Percentiles rank a stretch among this genome's conserved stretches.
Conservation (phyloP, 306 rosid species). For the Rosa rugosa region DNA sequence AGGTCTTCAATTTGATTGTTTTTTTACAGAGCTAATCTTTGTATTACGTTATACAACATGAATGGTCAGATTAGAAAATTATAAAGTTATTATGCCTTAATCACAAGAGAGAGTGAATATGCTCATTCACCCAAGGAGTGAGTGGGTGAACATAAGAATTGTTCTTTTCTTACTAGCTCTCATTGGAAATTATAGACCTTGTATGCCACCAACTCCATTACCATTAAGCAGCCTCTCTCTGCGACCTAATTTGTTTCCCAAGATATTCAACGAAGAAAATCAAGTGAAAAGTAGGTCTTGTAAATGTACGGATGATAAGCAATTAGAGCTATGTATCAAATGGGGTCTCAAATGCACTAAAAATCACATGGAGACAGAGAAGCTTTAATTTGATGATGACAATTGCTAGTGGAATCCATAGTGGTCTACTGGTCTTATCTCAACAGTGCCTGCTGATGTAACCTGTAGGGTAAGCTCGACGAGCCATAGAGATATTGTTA, state of each 20-base stretch:
- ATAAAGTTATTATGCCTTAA: no score
- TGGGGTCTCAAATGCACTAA: slow-evolving; percentile 16
- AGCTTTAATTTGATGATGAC: slow-evolving; percentile 7
- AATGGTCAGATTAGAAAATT: no score
- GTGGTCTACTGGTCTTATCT: slow-evolving; percentile 21
- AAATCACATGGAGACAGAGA: slow-evolving; percentile 25
- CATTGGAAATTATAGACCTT: slow-evolving; percentile 3
- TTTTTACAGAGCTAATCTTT: no score
- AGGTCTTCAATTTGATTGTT: no score
- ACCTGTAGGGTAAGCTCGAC: neutral
- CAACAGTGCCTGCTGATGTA: slow-evolving; percentile 1
- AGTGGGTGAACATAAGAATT: no score
- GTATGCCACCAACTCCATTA: neutral
- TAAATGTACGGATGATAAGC: slow-evolving; percentile 29
- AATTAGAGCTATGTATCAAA: neutral
- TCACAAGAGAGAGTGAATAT: no score
- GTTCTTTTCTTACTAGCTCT: neutral
- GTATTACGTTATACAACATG: no score
- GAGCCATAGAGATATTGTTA: neutral
- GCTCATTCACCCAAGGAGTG: no score
- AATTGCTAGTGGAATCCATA: slow-evolving; percentile 21
- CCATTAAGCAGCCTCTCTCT: neutral
- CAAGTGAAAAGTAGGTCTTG: slow-evolving; percentile 21
- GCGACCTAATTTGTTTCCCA: neutral
- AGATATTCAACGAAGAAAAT: neutral